Base-by-base conservation (phyloP, 2,329 filamentous ascomycete species). In the Fusarium staphyleae region DNA sequence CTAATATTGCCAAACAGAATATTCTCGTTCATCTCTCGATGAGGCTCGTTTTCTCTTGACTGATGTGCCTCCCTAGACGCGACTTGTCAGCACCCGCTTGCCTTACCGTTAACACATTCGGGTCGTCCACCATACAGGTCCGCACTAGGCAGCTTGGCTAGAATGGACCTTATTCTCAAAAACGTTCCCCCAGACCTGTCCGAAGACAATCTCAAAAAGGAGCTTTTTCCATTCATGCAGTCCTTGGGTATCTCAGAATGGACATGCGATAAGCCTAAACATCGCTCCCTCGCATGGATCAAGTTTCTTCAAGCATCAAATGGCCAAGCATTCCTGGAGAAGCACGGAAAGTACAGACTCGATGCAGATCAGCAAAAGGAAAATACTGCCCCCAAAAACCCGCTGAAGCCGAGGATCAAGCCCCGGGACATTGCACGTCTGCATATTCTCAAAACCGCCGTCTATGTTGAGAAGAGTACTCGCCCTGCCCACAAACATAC, bases 131-230 rank as follows among this genome's bases (percentile, higher is more conserved):
- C 22, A n/a, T 3, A 5, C 5, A 14, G 29, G 15, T 7, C 40
- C 16, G 5, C 11, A 12, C 2, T 9, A 30, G 4, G 12, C 9
- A 5, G 4, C 14, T 14, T 32, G 28, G 12, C 9, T 8, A 49
- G 16, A 4, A 82, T 84, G 76, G 79, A 83, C 55, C 74, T 79
- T 10, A 76, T 76, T 29, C 62, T 83, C 26, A 56, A 46, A 12
- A 75, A 76, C 10, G 70, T 84, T 12, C 79, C 80, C 1, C 24
- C 44, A 9, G 68, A 74, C 22, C 59, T 82, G 24, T 69, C 73
- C 9, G 71, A 78, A 3, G 62, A 73, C 0, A 62, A 59, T 6
- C 66, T 84, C 9, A 65, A 61, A 10, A 62, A 47, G 0, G 75
- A 78, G 42, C 70, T 85, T 2, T 45, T 61, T 13, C 74, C 76